A percentile compares a stretch with the other conserved stretches of the same genome.
Evolutionary conservation across 441 rosid species (phyloP).

Genomic region (Dalechampia spathulata): DNA sequence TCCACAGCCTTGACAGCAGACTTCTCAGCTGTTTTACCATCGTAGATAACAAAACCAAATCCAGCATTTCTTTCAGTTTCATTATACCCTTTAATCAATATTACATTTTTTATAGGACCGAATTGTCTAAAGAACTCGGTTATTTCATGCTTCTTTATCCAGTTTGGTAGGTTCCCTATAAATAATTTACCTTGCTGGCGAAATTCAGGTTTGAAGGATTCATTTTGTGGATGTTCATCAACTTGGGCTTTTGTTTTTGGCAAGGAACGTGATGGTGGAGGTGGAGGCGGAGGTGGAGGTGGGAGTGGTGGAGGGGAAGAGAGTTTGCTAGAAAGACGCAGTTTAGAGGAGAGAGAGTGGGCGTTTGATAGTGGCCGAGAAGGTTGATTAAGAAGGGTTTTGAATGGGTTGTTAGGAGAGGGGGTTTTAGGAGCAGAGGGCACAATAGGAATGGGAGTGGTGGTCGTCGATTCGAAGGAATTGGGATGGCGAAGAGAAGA

Average conservation of each 20-base stretch:
- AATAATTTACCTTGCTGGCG: conserved; percentile 79
- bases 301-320: conserved; percentile 59
- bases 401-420: conserved; percentile 61
- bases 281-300: conserved; percentile 14
- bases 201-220: conserved; percentile 25
- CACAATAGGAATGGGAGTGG: conserved; percentile 13
- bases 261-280: not conserved
- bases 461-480: conserved; percentile 21
- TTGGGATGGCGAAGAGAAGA: conserved; percentile 48
- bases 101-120: conserved; percentile 65
- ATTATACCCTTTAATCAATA: conserved; percentile 64
- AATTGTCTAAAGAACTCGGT: conserved; percentile 76
- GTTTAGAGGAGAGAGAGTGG: conserved; percentile 52
- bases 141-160: conserved; percentile 73
- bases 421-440: conserved; percentile 18
- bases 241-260: not conserved
- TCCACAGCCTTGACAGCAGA: conserved; percentile 80
- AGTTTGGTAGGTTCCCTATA: conserved; percentile 76
- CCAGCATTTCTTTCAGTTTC: conserved; percentile 69
- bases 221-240: conserved; percentile 23
- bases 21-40: conserved; percentile 38
- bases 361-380: conserved; percentile 15
- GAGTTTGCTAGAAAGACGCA: conserved; percentile 75
- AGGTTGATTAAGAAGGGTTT: conserved; percentile 19
- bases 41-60: conserved; percentile 78